Evolutionary conservation across 2,329 filamentous ascomycete genomes (phyloP), one percentile per base, ranked within the genome.

Genomic region (Aspergillus sojae): DNA sequence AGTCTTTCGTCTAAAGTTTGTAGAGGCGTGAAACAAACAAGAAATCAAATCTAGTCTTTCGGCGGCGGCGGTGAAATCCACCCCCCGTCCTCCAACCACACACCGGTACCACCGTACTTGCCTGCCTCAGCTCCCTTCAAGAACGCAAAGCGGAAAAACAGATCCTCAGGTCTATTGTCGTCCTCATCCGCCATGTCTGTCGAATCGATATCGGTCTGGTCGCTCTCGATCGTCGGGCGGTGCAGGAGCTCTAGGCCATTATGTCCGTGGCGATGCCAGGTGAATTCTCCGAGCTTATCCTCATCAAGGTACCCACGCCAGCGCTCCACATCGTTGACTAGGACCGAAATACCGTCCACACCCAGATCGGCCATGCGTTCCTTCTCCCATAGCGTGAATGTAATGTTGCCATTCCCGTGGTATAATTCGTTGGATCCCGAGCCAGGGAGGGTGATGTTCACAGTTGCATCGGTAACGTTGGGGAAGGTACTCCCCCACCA

Each of bases 281-380:
- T 84, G 65, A 85, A 86, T 61, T 82, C 78, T 39, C 81, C 82
- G 4, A 69, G 73, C 43, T 75, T 72, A 41, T 80, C 74, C 60
- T 83, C 82, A 62, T 88, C 85, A 23, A 81, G 73, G 70, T 86
- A 89, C 2, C 83, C 84, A 6, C 84, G 78, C 75, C 85, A 88
- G 39, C 86, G 79, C 71, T 89, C 87, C 1, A 89, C 87, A 58
- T 89, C 87, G 66, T 89, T 89, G 62, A 89, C 84, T 4, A 89
- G 75, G 3, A 89, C 81, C 32, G 83, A 86, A 11, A 89, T 75
- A 1, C 87, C 87, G 62, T 89, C 87, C 28, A 82, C 78, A 11
- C 74, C 74, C 5, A 80, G 71, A 23, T 75, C 67, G 1, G 65
- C 60, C 79, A 80, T 81, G 14, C 77, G 74, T 50, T 78, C 68